Percentiles rank a stretch among this genome's conserved stretches.
Conservation (phyloP, 169 alveolate species). For the Eimeria brunetti region DNA sequence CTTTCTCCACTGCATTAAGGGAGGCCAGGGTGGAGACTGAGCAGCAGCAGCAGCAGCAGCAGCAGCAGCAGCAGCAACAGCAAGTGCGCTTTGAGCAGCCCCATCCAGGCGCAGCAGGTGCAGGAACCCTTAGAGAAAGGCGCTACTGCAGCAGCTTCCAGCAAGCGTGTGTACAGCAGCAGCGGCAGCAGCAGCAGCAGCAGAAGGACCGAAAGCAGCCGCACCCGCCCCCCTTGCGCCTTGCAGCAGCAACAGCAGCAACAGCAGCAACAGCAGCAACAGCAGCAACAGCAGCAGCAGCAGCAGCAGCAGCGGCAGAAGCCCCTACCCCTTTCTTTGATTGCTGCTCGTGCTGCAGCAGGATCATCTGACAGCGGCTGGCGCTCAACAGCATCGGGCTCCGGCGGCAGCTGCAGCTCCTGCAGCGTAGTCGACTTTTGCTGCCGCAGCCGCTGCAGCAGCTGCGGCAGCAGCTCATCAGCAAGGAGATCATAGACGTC, state of each 20-base stretch:
- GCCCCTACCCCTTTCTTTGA: slow-evolving; percentile 35
- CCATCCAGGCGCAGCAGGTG: neutral
- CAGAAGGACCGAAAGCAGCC: neutral
- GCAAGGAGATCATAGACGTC: slow-evolving; percentile 67
- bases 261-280: slow-evolving; percentile 21
- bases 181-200: slow-evolving; percentile 18
- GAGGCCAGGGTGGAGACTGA: slow-evolving; percentile 71
- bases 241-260: neutral
- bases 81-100: neutral
- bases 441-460: slow-evolving; percentile 69
- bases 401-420: slow-evolving; percentile 29
- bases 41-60: slow-evolving; percentile 55
- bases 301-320: neutral
- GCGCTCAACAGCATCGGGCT: neutral
- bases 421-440: slow-evolving; percentile 24
- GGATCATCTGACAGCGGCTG: neutral
- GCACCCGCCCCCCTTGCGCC: neutral
- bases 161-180: neutral
- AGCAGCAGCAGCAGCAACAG: slow-evolving; percentile 40
- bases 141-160: neutral
- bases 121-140: neutral
- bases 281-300: neutral
- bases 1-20: slow-evolving; percentile 69
- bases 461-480: slow-evolving; percentile 69
- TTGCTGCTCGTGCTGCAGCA: slow-evolving; percentile 45